Evolutionary conservation across 2,329 filamentous ascomycete genomes (phyloP), one percentile per base, ranked within the genome.

Genomic region (Fusarium pilosicola): DNA sequence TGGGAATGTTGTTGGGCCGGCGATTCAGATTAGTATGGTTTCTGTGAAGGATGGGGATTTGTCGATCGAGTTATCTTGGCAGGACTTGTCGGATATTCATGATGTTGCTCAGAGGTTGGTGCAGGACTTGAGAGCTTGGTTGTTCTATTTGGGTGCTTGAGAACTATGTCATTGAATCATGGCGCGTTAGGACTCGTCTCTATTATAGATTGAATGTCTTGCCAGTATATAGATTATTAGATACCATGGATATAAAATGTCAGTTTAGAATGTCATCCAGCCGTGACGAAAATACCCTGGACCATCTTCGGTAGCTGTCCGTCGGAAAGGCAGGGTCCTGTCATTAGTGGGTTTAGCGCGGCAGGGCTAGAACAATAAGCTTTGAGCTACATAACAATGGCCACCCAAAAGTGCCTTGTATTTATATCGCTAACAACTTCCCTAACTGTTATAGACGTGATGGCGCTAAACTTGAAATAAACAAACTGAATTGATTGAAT

Each of bases 161-260:
- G 15, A 30, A 11, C 7, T 1, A 13, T 6, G 3, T 3, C 10
- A 1, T 3, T 38, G 18, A 7, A 28, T 12, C 7, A 17, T 38
- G 0, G 13, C 18, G 7, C 3, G 7, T 54, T 4, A 1, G 6
- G 8, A 20, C 1, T 36, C 0, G 3, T 18, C 2, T 36, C 2
- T 0, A 36, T 18, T 18, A 10, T 52, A 24, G 20, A 48, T 22
- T 4, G 1, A 6, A 5, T 24, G 4, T 10, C 0, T 32, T 18
- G 3, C 17, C 4, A 24, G 10, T n/a, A 5, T 15, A 36, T 18
- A 36, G 17, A 36, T 36, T 36, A 36, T 36, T 18, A 18, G n/a
- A 34, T 34, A 7, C 48, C 17, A 24, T 20, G 12, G 0, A 46
- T 9, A 13, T 4, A 6, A 2, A 20, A 20, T 45, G 5, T 14